phyloP scores from a whole-genome alignment of 257 asterid species.

The Scutellaria barbata region DNA sequence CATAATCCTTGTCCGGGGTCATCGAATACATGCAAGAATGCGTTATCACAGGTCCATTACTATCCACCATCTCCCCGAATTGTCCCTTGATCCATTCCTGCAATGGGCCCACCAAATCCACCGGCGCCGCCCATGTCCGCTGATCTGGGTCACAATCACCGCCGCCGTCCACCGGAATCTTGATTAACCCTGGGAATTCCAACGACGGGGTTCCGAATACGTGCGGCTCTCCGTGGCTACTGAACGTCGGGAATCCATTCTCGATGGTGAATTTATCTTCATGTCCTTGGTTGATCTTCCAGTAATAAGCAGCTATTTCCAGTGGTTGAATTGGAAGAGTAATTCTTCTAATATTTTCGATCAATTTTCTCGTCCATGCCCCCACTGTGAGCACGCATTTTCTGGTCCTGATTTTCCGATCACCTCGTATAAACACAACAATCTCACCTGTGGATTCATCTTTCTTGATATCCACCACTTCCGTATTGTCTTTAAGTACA shows the following conservation, averaged over 20 bases:
- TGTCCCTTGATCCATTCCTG: slow-evolving; percentile 55
- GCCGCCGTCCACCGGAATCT: slow-evolving; percentile 69
- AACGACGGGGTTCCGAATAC: slow-evolving; percentile 89
- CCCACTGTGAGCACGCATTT: slow-evolving; percentile 87
- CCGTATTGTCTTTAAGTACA: slow-evolving; percentile 53
- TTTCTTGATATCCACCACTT: slow-evolving; percentile 47
- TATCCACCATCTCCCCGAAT: slow-evolving; percentile 60
- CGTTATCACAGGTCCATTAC: slow-evolving; percentile 47
- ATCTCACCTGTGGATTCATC: slow-evolving; percentile 39
- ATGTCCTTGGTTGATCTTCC: slow-evolving; percentile 72
- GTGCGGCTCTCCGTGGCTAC: slow-evolving; percentile 76
- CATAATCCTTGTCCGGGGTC: slow-evolving; percentile 91
- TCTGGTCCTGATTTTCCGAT: slow-evolving; percentile 36
- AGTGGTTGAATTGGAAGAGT: slow-evolving; percentile 74
- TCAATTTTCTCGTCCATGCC: slow-evolving; percentile 66
- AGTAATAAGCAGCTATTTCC: slow-evolving; percentile 68
- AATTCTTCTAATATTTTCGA: slow-evolving; percentile 49
- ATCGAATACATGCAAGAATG: slow-evolving; percentile 96
- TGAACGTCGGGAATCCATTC: slow-evolving; percentile 77
- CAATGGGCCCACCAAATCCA: slow-evolving; percentile 27
- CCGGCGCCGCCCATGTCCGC: slow-evolving; percentile 60
- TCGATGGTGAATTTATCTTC: slow-evolving; percentile 70
- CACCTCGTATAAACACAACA: slow-evolving; percentile 44
- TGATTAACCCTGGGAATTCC: slow-evolving; percentile 85
- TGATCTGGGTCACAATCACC: slow-evolving; percentile 69